phyloP scores from a whole-genome alignment of 2,329 filamentous ascomycete species.

The Thielaviopsis euricoi region DNA sequence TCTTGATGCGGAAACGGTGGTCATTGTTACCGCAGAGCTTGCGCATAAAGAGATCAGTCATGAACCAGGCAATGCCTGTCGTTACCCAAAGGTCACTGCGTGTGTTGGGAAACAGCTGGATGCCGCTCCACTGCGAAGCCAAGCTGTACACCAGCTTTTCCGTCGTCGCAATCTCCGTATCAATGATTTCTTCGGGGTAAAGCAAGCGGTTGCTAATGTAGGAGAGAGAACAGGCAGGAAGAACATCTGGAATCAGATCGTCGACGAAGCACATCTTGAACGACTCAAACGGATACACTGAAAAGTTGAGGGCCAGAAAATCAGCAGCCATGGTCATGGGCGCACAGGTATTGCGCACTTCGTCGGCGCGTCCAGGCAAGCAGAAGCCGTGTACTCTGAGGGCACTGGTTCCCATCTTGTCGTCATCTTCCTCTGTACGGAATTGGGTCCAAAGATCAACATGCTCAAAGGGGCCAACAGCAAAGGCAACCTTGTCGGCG shows the following conservation, averaged over 20 bases:
- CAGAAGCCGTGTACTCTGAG: constrained; percentile 86
- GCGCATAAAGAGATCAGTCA: constrained; percentile 86
- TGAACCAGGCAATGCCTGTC: constrained; percentile 80
- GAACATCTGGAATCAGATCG: constrained; percentile 60
- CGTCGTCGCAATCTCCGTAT: constrained; percentile 68
- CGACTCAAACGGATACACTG: constrained; percentile 77
- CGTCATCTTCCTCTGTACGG: constrained; percentile 78
- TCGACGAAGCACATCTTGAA: constrained; percentile 94
- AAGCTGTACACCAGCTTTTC: constrained; percentile 68
- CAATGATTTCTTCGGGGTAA: constrained; percentile 70
- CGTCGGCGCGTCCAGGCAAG: constrained; percentile 63
- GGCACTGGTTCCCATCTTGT: constrained; percentile 74
- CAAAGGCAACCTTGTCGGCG: constrained; percentile 82
- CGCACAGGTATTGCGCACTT: constrained; percentile 74
- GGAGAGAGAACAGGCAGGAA: constrained; percentile 66
- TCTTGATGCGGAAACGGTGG: constrained; percentile 79
- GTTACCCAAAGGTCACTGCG: constrained; percentile 76
- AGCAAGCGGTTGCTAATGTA: constrained; percentile 77
- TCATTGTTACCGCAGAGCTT: constrained; percentile 88
- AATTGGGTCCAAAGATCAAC: constrained; percentile 75
- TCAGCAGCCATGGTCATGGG: constrained; percentile 80
- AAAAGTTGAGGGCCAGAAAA: constrained; percentile 74
- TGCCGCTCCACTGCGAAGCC: constrained; percentile 84
- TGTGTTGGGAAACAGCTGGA: constrained; percentile 75
- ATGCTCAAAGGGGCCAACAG: constrained; percentile 86